These are phyloP conservation scores for Aphanomyces euteiches DNA, from an alignment of 352 stramenopile genomes.

Conservation along the genomic window DNA sequence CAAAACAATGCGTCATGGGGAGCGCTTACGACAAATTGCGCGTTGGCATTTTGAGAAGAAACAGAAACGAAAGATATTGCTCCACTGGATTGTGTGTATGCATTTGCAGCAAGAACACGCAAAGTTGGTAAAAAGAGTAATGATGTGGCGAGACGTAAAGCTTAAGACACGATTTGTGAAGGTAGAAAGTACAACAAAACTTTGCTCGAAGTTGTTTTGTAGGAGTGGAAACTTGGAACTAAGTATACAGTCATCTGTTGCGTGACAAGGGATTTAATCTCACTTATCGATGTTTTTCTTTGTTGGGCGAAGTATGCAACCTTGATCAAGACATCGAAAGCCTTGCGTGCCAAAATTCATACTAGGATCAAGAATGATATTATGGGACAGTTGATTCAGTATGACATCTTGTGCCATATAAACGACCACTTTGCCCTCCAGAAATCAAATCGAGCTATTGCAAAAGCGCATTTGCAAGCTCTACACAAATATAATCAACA, in stretches of 20 bases:
- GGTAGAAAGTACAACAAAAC: not conserved
- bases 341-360: not conserved
- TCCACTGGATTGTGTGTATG: slow-evolving; percentile 1
- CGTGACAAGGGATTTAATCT: not conserved
- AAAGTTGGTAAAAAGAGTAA: not conserved
- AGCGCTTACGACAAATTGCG: slow-evolving; percentile 15
- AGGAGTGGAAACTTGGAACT: slow-evolving; percentile 3
- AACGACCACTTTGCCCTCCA: not conserved
- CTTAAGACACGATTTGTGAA: not conserved
- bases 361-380: not conserved
- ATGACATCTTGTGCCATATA: slow-evolving; percentile 6
- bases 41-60: slow-evolving; percentile 27
- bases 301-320: not conserved
- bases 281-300: not conserved
- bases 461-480: slow-evolving; percentile 2
- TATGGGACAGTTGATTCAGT: not conserved
- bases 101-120: slow-evolving; percentile 5
- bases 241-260: not conserved
- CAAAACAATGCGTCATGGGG: slow-evolving; percentile 1
- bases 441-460: not conserved
- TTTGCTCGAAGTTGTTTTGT: not conserved
- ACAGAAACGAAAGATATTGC: not conserved
- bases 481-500: not conserved
- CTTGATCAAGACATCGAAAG: not conserved
- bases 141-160: not conserved